A percentile compares a stretch with the other conserved stretches of the same genome.
phyloP scores from a whole-genome alignment of 2,329 filamentous ascomycete genomes.

The Metarhizium anisopliae region DNA sequence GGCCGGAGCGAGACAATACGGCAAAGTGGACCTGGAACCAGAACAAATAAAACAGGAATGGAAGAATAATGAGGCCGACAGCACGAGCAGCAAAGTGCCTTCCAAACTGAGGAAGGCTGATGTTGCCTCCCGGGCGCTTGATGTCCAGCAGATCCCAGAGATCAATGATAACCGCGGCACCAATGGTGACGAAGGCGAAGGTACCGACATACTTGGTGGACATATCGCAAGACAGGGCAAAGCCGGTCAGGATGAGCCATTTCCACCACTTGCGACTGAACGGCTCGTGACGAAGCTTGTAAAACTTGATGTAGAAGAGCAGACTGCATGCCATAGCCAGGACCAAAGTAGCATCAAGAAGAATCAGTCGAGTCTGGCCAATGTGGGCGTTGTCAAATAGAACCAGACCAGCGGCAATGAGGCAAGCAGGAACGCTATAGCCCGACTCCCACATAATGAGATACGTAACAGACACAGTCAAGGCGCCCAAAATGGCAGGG shows the following conservation, averaged over 20 bases:
- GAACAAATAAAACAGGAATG: slow-evolving; percentile 97
- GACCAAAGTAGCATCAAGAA: slow-evolving; percentile 88
- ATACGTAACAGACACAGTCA: slow-evolving; percentile 91
- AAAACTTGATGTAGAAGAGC: slow-evolving; percentile 92
- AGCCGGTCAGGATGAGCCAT: slow-evolving; percentile 91
- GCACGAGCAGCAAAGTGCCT: slow-evolving; percentile 86
- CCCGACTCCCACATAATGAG: slow-evolving; percentile 99
- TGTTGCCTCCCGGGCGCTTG: slow-evolving; percentile 72
- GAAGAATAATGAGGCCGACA: slow-evolving; percentile 79
- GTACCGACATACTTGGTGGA: slow-evolving; percentile 96
- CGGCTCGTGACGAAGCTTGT: slow-evolving; percentile 82
- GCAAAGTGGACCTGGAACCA: slow-evolving; percentile 99
- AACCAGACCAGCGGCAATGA: slow-evolving; percentile 76
- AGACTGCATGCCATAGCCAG: slow-evolving; percentile 94
- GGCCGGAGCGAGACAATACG: slow-evolving; percentile 78
- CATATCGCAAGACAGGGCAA: slow-evolving; percentile 92
- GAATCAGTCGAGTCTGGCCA: slow-evolving; percentile 88
- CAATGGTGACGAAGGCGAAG: slow-evolving; percentile 96
- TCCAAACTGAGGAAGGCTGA: slow-evolving; percentile 68
- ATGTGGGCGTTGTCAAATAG: slow-evolving; percentile 98
- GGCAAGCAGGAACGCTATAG: slow-evolving; percentile 87
- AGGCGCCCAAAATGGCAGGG: slow-evolving; percentile 80
- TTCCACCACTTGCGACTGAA: slow-evolving; percentile 99
- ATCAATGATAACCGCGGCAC: slow-evolving; percentile 86
- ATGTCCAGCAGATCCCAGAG: slow-evolving; percentile 91